These are phyloP conservation scores for Talaromyces sp. DNA, from an alignment of 2,329 filamentous ascomycete species.

Conservation along the genomic window DNA sequence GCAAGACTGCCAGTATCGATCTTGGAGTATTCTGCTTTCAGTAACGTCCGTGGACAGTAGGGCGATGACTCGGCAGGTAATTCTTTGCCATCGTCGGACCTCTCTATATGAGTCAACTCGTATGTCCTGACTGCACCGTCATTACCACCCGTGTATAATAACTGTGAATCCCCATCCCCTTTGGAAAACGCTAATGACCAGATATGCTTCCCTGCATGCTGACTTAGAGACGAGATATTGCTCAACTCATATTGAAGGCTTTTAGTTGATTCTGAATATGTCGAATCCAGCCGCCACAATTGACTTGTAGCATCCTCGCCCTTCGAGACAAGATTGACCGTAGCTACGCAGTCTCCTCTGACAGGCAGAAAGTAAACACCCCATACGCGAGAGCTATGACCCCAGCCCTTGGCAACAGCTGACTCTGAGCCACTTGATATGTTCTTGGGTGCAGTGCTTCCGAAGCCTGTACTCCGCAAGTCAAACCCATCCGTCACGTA, in stretches of 20 bases:
- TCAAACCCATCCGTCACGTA: slow-evolving; percentile 34
- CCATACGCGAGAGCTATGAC: slow-evolving; percentile 88
- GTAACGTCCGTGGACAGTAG: slow-evolving; percentile 16
- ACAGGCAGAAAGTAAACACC: slow-evolving; percentile 63
- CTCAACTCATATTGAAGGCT: slow-evolving; percentile 24
- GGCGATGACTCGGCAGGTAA: slow-evolving; percentile 13
- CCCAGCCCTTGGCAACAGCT: slow-evolving; percentile 71
- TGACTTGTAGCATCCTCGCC: slow-evolving; percentile 80
- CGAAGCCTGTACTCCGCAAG: slow-evolving; percentile 62
- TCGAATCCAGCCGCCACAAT: slow-evolving; percentile 58
- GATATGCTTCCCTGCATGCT: slow-evolving; percentile 84
- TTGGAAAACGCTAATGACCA: slow-evolving; percentile 63
- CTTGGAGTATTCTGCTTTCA: slow-evolving; percentile 19
- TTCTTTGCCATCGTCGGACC: not conserved
- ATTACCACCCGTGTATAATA: slow-evolving; percentile 73
- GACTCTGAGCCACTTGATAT: slow-evolving; percentile 40
- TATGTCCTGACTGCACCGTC: slow-evolving; percentile 62
- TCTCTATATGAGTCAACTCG: slow-evolving; percentile 10
- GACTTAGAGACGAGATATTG: slow-evolving; percentile 54
- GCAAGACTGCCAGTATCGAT: slow-evolving; percentile 17
- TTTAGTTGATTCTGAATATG: slow-evolving; percentile 6
- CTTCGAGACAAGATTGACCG: slow-evolving; percentile 65
- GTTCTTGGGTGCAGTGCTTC: slow-evolving; percentile 36
- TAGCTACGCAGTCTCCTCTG: not conserved
- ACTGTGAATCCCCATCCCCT: slow-evolving; percentile 28